A percentile compares a stretch with the other conserved stretches of the same genome.
Evolutionary conservation across 2,329 filamentous ascomycete genomes (phyloP).

Genomic region (Raffaelea deltoideospora): DNA sequence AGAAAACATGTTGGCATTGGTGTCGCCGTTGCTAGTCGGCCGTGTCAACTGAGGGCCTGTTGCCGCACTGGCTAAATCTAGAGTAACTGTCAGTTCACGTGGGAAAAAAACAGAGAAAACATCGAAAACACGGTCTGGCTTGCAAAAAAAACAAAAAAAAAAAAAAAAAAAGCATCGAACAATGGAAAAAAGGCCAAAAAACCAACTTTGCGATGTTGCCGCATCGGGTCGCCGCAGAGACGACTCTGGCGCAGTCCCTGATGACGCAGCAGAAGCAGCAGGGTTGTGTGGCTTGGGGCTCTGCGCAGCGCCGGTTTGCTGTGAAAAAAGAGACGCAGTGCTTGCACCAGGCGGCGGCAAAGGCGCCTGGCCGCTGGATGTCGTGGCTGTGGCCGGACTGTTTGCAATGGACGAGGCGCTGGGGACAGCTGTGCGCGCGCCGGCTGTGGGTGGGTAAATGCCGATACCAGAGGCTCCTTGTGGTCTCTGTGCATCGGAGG

Average conservation of each 20-base stretch:
- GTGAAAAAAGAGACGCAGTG: conserved; percentile 48
- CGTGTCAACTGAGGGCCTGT: too few species aligned
- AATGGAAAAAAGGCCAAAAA: conserved; percentile 16
- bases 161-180: background rate
- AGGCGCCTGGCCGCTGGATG: too few species aligned
- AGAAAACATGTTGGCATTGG: conserved; percentile 53
- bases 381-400: conserved; percentile 25
- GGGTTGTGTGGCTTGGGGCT: conserved; percentile 75
- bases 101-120: background rate
- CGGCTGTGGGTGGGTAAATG: background rate
- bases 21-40: conserved; percentile 43
- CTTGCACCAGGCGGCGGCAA: too few species aligned
- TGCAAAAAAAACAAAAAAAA: background rate
- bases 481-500: too few species aligned
- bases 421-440: conserved; percentile 29
- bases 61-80: background rate
- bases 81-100: background rate
- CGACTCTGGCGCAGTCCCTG: background rate
- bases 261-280: too few species aligned
- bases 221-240: background rate
- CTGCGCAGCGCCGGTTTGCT: conserved; percentile 62
- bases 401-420: conserved; percentile 34
- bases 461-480: background rate
- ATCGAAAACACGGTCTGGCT: too few species aligned
- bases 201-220: background rate